A percentile compares a stretch with the other conserved stretches of the same genome.
Evolutionary conservation across 495 filamentous ascomycete species (phyloP).

Genomic region (Trypethelium eluteriae): DNA sequence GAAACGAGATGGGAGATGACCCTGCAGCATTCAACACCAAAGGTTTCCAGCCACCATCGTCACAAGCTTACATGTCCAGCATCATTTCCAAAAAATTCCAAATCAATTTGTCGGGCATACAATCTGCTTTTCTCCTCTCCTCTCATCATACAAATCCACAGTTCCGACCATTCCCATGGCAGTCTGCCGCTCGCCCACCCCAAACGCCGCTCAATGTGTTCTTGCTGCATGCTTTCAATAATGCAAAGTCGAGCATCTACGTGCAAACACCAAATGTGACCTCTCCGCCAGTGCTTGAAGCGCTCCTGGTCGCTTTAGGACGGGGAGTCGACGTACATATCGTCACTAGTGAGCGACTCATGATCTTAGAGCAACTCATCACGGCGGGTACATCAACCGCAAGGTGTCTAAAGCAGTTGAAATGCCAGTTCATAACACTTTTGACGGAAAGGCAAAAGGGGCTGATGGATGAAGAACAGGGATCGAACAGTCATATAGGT

Average conservation of each 20-base stretch:
- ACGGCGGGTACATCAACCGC: constrained; percentile 61
- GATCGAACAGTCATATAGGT: constrained; percentile 9
- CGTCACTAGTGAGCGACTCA: constrained; percentile 57
- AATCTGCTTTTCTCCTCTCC: constrained; percentile 51
- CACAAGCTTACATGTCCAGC: neutral
- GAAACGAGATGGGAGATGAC: neutral
- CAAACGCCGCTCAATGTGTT: constrained; percentile 61
- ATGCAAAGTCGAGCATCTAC: constrained; percentile 47
- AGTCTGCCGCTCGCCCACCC: constrained; percentile 40
- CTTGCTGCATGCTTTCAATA: constrained; percentile 46
- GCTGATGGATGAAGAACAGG: neutral
- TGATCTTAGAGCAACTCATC: constrained; percentile 64
- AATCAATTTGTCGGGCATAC: neutral
- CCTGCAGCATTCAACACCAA: neutral
- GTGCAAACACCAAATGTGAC: constrained; percentile 70
- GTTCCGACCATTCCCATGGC: constrained; percentile 42
- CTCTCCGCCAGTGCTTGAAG: constrained; percentile 46
- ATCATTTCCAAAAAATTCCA: neutral
- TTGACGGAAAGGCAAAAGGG: neutral
- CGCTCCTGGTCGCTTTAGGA: constrained; percentile 43
- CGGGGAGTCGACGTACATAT: constrained; percentile 56
- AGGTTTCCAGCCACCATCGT: neutral
- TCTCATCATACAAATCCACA: constrained; percentile 57
- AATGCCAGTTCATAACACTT: neutral
- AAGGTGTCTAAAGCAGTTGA: constrained; percentile 47